A percentile compares a stretch with the other conserved stretches of the same genome.
These are phyloP conservation scores for Thermoascus crustaceus DNA, from an alignment of 2,329 filamentous ascomycete genomes.

Conservation along the genomic window DNA sequence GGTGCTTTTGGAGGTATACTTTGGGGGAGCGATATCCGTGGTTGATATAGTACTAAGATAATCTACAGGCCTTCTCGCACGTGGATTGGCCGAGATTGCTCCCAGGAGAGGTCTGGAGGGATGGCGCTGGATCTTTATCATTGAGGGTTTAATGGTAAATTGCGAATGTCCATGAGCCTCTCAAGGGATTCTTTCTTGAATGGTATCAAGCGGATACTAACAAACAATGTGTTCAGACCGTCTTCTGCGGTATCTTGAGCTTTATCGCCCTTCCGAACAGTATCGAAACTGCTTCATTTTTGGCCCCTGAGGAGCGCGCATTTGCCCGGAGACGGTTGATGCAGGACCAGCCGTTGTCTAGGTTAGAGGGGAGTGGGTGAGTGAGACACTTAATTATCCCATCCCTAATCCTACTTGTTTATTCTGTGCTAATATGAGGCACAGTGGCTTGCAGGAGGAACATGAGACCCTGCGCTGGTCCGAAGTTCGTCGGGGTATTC, in stretches of 20 bases:
- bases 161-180: neutral
- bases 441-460: constrained; percentile 15
- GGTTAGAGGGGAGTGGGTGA: no score
- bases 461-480: constrained; percentile 51
- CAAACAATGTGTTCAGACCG: constrained; percentile 37
- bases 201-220: constrained; percentile 3
- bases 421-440: no score
- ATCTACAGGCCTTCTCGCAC: constrained; percentile 47
- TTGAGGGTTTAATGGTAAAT: constrained; percentile 45
- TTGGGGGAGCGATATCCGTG: no score
- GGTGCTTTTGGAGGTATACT: constrained; percentile 57
- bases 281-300: constrained; percentile 46
- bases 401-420: no score
- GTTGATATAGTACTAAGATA: no score
- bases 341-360: constrained; percentile 30
- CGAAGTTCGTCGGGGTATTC: constrained; percentile 54
- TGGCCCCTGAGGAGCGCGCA: constrained; percentile 45
- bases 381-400: no score
- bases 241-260: constrained; percentile 44
- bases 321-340: constrained; percentile 41
- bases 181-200: neutral
- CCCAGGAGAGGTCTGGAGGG: constrained; percentile 45
- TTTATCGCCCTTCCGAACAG: constrained; percentile 51
- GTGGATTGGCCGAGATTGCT: constrained; percentile 54
- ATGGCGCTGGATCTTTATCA: constrained; percentile 57